Conservation (phyloP, 1,284 basidiomycete species). For the Vanrija sp. region DNA sequence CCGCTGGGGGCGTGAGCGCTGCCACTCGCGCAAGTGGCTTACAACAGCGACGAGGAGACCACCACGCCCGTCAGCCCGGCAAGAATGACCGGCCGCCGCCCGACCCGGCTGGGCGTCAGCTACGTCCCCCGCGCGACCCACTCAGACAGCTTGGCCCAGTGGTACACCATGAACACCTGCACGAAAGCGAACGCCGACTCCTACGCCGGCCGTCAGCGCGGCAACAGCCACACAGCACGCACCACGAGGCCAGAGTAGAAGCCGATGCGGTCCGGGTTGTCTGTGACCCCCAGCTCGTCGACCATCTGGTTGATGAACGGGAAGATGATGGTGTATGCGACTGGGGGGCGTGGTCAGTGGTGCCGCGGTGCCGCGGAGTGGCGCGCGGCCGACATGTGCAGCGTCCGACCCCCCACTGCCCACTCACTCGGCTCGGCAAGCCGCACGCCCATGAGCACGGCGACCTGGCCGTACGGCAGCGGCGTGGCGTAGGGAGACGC, state of each 20-base stretch:
- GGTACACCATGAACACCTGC: conserved; percentile 47
- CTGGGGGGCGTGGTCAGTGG: conserved; percentile 9
- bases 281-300: conserved; percentile 47
- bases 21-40: conserved; percentile 12
- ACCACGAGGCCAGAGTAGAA: conserved; percentile 45
- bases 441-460: conserved; percentile 36
- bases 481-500: conserved; percentile 15
- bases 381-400: not conserved
- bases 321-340: conserved; percentile 49
- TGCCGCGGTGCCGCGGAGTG: too few species aligned
- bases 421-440: conserved; percentile 40
- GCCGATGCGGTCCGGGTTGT: conserved; percentile 45
- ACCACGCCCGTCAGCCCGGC: conserved; percentile 40
- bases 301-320: conserved; percentile 53
- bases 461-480: conserved; percentile 33
- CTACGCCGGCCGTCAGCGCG: conserved; percentile 4
- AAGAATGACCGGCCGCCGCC: conserved; percentile 42
- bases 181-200: conserved; percentile 46
- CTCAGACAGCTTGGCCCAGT: conserved; percentile 47
- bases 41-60: conserved; percentile 41
- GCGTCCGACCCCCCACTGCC: too few species aligned
- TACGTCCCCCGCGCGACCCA: conserved; percentile 13
- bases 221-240: too few species aligned
- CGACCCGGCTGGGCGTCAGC: conserved; percentile 26
- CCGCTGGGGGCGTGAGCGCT: conserved; percentile 25